Conservation (phyloP, 1,284 basidiomycete species). For the Acaromyces ingoldii region DNA sequence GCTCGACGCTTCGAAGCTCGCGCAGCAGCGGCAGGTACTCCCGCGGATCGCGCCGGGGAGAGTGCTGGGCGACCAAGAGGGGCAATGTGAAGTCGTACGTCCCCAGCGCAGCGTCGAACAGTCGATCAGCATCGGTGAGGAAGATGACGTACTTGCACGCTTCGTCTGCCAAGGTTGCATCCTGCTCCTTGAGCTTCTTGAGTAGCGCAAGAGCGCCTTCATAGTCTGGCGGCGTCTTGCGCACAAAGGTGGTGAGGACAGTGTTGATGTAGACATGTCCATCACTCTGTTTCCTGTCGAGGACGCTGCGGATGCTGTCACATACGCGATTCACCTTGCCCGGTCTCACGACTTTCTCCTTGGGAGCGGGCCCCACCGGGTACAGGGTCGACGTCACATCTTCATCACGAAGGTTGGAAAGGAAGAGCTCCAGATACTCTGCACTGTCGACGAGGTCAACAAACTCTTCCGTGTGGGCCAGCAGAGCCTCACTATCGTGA, state of each 20-base stretch:
- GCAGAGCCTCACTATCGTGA: conserved; percentile 66
- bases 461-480: conserved; percentile 58
- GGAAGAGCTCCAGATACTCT: conserved; percentile 88
- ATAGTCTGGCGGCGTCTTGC: conserved; percentile 85
- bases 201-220: conserved; percentile 76
- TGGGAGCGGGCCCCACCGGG: conserved; percentile 29
- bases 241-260: conserved; percentile 84
- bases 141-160: conserved; percentile 99
- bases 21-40: conserved; percentile 96
- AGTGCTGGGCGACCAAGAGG: conserved; percentile 91
- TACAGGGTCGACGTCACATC: conserved; percentile 53
- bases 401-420: conserved; percentile 63
- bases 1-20: conserved; percentile 74
- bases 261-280: conserved; percentile 78
- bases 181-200: conserved; percentile 69
- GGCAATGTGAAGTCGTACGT: conserved; percentile 99
- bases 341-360: conserved; percentile 51
- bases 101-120: conserved; percentile 90
- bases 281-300: conserved; percentile 64
- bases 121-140: conserved; percentile 82
- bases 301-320: conserved; percentile 68
- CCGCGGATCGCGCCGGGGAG: conserved; percentile 92
- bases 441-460: conserved; percentile 80
- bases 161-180: conserved; percentile 75
- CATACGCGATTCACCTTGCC: conserved; percentile 67